phyloP scores from a whole-genome alignment of 305 asterid genomes.

The Fraxinus dipetala region DNA sequence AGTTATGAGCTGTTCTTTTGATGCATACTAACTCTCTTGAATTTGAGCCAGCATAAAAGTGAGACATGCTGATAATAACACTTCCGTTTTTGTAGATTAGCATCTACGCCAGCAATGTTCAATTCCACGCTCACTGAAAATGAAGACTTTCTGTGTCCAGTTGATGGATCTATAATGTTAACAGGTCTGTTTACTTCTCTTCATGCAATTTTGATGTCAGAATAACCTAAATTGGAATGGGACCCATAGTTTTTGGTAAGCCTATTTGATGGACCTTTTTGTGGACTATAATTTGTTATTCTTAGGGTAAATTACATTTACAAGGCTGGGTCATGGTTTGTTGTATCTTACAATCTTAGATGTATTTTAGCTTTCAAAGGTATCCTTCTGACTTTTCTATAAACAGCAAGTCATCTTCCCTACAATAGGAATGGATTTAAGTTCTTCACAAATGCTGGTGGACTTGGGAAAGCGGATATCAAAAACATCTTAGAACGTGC shows the following conservation, averaged over 20 bases:
- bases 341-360: background rate
- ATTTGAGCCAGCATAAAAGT: background rate
- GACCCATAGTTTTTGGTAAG: background rate
- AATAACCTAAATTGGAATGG: background rate
- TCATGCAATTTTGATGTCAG: background rate
- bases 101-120: constrained; percentile 99
- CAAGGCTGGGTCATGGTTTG: constrained; percentile 2
- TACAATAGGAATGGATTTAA: constrained; percentile 94
- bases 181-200: constrained; percentile 53
- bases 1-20: background rate
- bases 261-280: background rate
- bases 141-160: constrained; percentile 74
- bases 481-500: constrained; percentile 92
- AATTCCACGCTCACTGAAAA: constrained; percentile 69
- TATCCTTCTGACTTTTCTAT: constrained; percentile 28
- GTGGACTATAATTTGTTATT: background rate
- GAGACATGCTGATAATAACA: constrained; percentile 19
- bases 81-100: constrained; percentile 54
- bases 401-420: constrained; percentile 97
- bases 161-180: constrained; percentile 93
- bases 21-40: constrained; percentile 7
- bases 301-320: background rate
- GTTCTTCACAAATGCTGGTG: constrained; percentile 87
- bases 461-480: constrained; percentile 92
- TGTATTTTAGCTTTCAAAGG: background rate